Base-by-base conservation (phyloP, 78 protist genomes). In the Dictyostelium brefeldianum region DNA sequence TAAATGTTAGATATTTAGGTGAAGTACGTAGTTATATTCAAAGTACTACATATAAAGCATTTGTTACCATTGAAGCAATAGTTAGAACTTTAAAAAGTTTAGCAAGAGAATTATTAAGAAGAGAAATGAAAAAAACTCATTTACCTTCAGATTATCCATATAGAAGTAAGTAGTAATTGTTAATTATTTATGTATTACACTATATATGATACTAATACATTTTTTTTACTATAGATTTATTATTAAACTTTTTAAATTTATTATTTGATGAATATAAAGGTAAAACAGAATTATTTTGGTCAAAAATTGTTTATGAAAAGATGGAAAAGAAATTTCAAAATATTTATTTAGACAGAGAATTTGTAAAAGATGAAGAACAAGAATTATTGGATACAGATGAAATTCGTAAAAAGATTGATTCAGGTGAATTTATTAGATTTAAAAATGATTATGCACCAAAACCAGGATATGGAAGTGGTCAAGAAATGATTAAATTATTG, bases 81-180 rank as follows among this genome's bases (percentile, higher is more conserved):
- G 50, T 51, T 5, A 31, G 93, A 48, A 71, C 81, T 0, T 43
- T 87, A 17, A 87, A 87, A 78, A 50, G 80, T 64, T 51, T 87
- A n/a, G 73, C 93, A 57, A 74, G 93, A 74, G 93, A 87, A 65
- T 36, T 87, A 50, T 50, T 87, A 11, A 74, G 93, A 74, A 87
- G 93, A 77, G 93, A 87, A 31, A 87, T 87, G 93, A 87, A 87
- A 54, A 87, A 77, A 62, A 77, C 93, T 18, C 93, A 87, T 77
- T 62, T 87, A 15, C 93, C 93, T 29, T 87, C 93, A 2, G 93
- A 87, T 50, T 87, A 77, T 64, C 93, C 93, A 17, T 87, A 87
- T 77, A 87, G 84, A 77, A 87, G 81, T 83, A 83, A 81, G 79
- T 81, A 36, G 43, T 36, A 36, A 2, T 36, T 36, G 43, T 36